Evolutionary conservation across 306 rosid species (phyloP), one percentile per base, ranked within the genome.

Genomic region (Vachellia pachyceras): DNA sequence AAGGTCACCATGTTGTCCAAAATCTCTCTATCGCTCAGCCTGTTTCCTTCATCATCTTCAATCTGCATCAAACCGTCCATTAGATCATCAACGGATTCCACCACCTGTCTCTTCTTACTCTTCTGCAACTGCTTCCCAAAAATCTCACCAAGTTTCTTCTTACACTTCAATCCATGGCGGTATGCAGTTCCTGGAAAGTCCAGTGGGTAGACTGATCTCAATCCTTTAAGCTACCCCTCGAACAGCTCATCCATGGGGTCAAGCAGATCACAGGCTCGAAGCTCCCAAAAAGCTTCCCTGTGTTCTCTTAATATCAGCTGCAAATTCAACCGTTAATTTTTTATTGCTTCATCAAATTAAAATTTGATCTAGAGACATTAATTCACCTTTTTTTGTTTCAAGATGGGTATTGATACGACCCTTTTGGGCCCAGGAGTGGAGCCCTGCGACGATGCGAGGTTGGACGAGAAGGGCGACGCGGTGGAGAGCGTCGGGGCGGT

Each of bases 41-140:
- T 79, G 3, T 83, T 69, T 1, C 84, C 89, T 6, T 87, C 89
- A 0, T 75, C 85, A 50, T 87, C 92, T 76, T 44, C 15, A 25
- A 89, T 58, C 17, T 79, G 77, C 82, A 85, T 89, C n/a, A 89
- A 68, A 15, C 89, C 91, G 29, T 87, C 91, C 91, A 84, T 89
- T 20, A 87, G 79, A 66, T 54, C 45, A 37, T 85, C 93, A 82
- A 1, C 1, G 15, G 54, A 72, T 55, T 63, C 72, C 3, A 2
- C 57, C 29, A 61, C 69, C 5, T 64, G 58, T 68, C 36, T 36
- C 14, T 23, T 69, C 50, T 77, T 83, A 78, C 82, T 85, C 77
- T 84, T 85, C 61, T 82, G 82, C n/a, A 89, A 71, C 69, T 87
- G 89, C 54, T 39, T 72, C 80, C 22, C 25, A 60, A 85, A 87